Evolutionary conservation across 2,329 filamentous ascomycete species (phyloP).

Genomic region (Pezicula neosporulosa): DNA sequence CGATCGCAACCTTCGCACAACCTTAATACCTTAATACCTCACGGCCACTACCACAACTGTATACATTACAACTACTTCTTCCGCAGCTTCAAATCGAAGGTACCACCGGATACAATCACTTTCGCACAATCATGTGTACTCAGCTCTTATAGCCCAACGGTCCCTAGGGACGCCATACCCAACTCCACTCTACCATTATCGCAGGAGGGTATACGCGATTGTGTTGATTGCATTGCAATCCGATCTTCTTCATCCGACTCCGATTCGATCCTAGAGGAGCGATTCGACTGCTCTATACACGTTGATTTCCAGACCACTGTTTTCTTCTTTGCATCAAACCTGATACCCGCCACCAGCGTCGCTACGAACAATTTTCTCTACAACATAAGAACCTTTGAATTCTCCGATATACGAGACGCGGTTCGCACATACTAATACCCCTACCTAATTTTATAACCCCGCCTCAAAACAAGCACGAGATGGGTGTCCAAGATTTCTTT

Average conservation of each 20-base stretch:
- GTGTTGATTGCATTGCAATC: background rate
- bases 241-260: background rate
- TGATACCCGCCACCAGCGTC: too few species aligned
- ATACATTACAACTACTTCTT: slow-evolving; percentile 6
- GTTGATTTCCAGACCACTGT: background rate
- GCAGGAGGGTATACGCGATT: slow-evolving; percentile 7
- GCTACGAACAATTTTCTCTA: too few species aligned
- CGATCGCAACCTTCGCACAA: background rate
- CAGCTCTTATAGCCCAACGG: slow-evolving; percentile 35
- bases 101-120: slow-evolving; percentile 19
- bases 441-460: slow-evolving; percentile 7
- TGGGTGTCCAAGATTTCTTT: slow-evolving; percentile 34
- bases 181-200: slow-evolving; percentile 15
- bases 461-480: slow-evolving; percentile 13
- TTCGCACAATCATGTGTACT: slow-evolving; percentile 22
- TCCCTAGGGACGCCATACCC: slow-evolving; percentile 41
- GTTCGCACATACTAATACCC: background rate
- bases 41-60: background rate
- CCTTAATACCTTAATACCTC: background rate
- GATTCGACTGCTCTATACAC: background rate
- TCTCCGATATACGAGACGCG: background rate
- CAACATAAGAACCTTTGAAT: too few species aligned
- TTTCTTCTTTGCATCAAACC: too few species aligned
- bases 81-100: slow-evolving; percentile 5
- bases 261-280: background rate